These are phyloP conservation scores for Pythium chondricola DNA, from an alignment of 352 stramenopile genomes.

Conservation along the genomic window DNA sequence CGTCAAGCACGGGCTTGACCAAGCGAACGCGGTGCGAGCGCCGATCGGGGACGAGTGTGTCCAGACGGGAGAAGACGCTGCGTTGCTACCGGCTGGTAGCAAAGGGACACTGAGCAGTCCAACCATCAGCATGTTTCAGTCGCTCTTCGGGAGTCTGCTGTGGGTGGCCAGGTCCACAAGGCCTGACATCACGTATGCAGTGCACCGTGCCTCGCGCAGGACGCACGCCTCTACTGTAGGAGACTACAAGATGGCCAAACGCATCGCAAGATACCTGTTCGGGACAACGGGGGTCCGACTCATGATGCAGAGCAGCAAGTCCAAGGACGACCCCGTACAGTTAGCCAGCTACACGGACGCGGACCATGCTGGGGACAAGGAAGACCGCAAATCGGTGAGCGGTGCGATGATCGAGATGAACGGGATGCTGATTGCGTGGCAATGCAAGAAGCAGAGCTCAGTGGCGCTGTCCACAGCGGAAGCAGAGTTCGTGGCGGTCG, in stretches of 20 bases:
- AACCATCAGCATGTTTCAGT: slow-evolving; percentile 25
- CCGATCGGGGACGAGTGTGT: slow-evolving; percentile 9
- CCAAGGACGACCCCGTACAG: background rate
- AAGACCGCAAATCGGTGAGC: slow-evolving; percentile 18
- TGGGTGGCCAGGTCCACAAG: too few species aligned
- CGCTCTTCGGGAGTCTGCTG: slow-evolving; percentile 24
- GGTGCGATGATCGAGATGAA: slow-evolving; percentile 7
- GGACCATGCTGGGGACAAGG: slow-evolving; percentile 16
- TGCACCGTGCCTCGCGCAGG: slow-evolving; percentile 14
- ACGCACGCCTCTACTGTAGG: slow-evolving; percentile 6
- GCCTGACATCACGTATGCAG: slow-evolving; percentile 18
- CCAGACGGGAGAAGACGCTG: background rate
- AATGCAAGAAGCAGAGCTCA: slow-evolving; percentile 15
- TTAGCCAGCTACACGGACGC: slow-evolving; percentile 13
- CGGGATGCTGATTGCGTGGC: slow-evolving; percentile 9
- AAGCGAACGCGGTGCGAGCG: slow-evolving; percentile 13
- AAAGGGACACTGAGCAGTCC: slow-evolving; percentile 2
- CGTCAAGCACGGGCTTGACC: slow-evolving; percentile 7
- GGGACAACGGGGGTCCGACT: slow-evolving; percentile 14
- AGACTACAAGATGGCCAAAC: slow-evolving; percentile 16
- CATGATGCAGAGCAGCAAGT: background rate
- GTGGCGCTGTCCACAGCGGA: background rate
- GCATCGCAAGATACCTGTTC: slow-evolving; percentile 19
- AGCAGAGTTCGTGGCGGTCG: background rate
- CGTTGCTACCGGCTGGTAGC: slow-evolving; percentile 1